Evolutionary conservation across 1,139 yeast species (phyloP), one percentile per base, ranked within the genome.

Genomic region (Trichomonascaceae sp.): DNA sequence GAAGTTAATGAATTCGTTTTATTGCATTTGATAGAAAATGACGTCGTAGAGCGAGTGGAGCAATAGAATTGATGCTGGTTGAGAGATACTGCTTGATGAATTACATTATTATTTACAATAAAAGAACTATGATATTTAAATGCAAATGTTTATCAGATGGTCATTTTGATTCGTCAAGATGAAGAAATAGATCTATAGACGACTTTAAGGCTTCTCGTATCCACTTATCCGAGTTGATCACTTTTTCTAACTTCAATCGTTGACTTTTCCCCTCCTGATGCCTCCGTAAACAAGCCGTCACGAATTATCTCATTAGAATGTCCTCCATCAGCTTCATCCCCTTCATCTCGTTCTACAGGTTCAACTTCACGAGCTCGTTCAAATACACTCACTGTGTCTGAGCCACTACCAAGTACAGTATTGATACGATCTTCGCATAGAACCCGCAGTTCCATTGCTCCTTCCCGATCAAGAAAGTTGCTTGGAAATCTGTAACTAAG

Each of bases 401-500:
- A 36, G 17, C 41, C 41, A n/a, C 51, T 52, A 36, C 47, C 43
- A 9, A 54, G 49, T 20, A 39, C 47, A 12, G 22, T 39, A 49
- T 62, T 62, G 45, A 70, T 67, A 15, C 61, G 58, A 8, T 51
- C 57, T 56, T 70, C 73, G 51, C 73, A 70, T 20, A 68, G 57
- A 15, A 57, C 58, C 41, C 86, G 85, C 62, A 88, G 70, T 56
- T 86, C 87, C 45, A 70, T 70, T 0, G 96, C 96, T 51, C 90
- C 81, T 56, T 85, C 87, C 30, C 82, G 75, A 66, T 89, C 96
- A 10, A 86, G 79, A 63, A 90, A 87, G 52, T 84, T 76, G 43
- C 85, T 82, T 0, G 97, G 96, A 75, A 87, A 91, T 64, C 97
- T 63, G 66, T 88, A 93, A 57, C 88, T 79, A 59, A 93, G 75